Evolutionary conservation across 2,329 filamentous ascomycete species (phyloP), one percentile per base, ranked within the genome.

Genomic region (Pestalotiopsis sp.): DNA sequence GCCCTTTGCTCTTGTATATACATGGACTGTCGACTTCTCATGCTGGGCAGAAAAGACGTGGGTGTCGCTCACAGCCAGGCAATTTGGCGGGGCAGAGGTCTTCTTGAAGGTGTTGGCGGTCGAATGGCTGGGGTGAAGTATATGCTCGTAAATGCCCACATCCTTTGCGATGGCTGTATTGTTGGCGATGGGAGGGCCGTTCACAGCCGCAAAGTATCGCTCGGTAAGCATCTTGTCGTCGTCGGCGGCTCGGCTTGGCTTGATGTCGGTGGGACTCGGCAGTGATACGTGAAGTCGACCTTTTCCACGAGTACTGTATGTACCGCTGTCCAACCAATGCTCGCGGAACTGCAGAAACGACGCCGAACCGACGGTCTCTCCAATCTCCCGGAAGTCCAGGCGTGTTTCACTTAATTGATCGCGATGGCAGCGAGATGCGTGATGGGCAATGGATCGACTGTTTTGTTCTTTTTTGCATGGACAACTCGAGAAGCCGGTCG

Each of bases 1-100:
- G 36, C 93, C 93, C 71, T 93, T 92, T 69, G 90, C 86, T 67
- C 94, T 88, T 69, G 89, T 95, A 81, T 98, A 99, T 67, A 99
- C 94, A 81, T 98, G 94, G 1, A 99, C 88, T 57, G 97, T 93
- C 0, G 94, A 94, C 81, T 97, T 98, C 72, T 95, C 94, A 64
- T 92, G 87, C 79, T 99, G 96, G 4, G 94, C 95, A 4, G 95
- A 92, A 78, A 97, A 99, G 61, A 98, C 86, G 78, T 99, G 96
- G 23, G 91, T 91, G 59, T 89, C 85, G 80, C 88, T 97, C 74
- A 95, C 87, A 38, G 94, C 95, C 67, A 99, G 84, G 74, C 93
- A 92, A 79, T 95, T 93, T 69, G 87, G 84, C 31, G 91, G 87
- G n/a, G 91, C 90, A 17, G 93, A 92, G 84, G 93, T 97, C 83